Conservation (phyloP, 2,329 filamentous ascomycete genomes). For the Colletotrichum sp. region DNA sequence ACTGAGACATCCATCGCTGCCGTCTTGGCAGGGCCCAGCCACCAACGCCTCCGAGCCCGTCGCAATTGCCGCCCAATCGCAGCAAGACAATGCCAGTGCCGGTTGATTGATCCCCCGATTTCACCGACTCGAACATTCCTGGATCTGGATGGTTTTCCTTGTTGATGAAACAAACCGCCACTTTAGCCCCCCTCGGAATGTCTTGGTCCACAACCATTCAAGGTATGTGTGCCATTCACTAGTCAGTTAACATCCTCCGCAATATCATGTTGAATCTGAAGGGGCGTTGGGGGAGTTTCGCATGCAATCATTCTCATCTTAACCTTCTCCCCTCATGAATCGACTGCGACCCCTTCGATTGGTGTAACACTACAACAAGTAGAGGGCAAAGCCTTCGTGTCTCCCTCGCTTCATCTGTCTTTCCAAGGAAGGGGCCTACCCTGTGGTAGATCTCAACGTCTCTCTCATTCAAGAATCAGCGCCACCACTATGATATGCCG, state of each 20-base stretch:
- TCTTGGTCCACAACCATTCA: background rate
- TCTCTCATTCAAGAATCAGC: too few species aligned
- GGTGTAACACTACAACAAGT: rapidly evolving
- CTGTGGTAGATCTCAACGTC: background rate
- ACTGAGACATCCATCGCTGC: constrained; percentile 1
- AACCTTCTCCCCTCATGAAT: background rate
- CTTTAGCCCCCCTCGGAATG: background rate
- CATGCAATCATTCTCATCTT: background rate
- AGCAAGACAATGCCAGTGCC: background rate
- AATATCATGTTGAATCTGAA: background rate
- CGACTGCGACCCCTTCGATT: background rate
- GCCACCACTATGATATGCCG: too few species aligned
- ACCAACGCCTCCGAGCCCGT: background rate
- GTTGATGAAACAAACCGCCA: background rate
- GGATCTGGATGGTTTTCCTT: background rate
- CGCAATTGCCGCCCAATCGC: background rate
- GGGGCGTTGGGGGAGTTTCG: background rate
- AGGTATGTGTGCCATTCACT: background rate
- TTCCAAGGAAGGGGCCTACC: background rate
- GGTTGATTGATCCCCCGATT: background rate
- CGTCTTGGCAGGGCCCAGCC: constrained; percentile 4
- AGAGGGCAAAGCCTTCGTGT: background rate
- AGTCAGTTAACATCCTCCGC: background rate
- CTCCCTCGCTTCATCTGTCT: background rate
- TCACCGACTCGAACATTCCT: background rate